Evolutionary conservation across 177 flowering plant genomes (phyloP).

Genomic region (Telopea speciosissima): DNA sequence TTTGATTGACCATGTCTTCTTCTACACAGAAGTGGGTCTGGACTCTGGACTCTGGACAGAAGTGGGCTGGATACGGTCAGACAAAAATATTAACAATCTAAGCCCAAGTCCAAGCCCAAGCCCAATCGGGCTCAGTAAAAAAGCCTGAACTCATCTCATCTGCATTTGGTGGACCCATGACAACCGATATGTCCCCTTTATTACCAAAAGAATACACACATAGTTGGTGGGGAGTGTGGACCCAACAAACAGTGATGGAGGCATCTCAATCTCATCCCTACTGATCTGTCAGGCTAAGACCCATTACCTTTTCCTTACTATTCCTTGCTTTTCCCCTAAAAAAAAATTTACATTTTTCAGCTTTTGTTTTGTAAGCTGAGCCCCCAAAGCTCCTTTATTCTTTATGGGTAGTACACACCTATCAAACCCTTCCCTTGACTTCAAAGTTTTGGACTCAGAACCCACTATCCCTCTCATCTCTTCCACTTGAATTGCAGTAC

Average conservation of each 20-base stretch:
- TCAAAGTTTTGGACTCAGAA: neutral
- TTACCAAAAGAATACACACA: neutral
- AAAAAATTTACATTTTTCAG: neutral
- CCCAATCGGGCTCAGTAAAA: no score
- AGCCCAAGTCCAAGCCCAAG: no score
- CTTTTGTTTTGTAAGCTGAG: neutral
- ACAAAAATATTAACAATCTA: no score
- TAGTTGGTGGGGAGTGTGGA: neutral
- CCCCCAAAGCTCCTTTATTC: constrained; percentile 2
- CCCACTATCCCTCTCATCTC: no score
- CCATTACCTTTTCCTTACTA: neutral
- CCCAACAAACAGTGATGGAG: neutral
- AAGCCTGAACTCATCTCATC: no score
- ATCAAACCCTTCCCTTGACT: neutral
- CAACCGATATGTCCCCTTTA: neutral
- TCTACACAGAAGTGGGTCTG: no score
- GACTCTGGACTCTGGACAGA: no score
- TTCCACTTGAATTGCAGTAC: no score
- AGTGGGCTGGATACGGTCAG: no score
- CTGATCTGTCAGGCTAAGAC: neutral
- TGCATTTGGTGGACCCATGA: no score
- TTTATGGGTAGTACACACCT: neutral
- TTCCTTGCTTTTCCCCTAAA: no score
- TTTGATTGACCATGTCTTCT: no score
- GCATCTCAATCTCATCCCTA: neutral